Conservation (phyloP, 306 rosid species). For the Parietaria judaica region DNA sequence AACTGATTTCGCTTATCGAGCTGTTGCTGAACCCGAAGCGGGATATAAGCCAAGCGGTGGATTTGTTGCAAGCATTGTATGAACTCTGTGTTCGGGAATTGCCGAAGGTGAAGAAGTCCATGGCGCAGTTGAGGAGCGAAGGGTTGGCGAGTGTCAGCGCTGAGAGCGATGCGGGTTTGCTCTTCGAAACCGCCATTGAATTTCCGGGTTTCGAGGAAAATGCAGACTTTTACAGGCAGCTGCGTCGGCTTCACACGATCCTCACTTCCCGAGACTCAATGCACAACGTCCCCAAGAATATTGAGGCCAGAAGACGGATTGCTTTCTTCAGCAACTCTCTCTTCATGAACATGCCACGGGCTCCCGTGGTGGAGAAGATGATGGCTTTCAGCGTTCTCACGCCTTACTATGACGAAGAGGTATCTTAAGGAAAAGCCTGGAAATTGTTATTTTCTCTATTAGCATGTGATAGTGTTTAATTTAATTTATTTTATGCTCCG, state of each 20-base stretch:
- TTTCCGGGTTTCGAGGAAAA: constrained; percentile 53
- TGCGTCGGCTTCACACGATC: constrained; percentile 68
- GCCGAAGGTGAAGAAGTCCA: constrained; percentile 46
- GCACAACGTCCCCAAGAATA: constrained; percentile 72
- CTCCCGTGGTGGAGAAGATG: constrained; percentile 81
- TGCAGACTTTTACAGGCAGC: constrained; percentile 42
- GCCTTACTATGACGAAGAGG: constrained; percentile 91
- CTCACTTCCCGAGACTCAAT: constrained; percentile 82
- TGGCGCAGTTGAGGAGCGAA: constrained; percentile 34
- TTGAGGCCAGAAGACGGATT: constrained; percentile 73
- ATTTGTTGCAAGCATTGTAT: constrained; percentile 75
- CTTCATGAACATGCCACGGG: constrained; percentile 96
- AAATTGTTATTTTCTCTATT: too few relatives aligned
- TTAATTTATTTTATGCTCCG: too few relatives aligned
- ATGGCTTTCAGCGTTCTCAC: constrained; percentile 84
- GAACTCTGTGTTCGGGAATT: constrained; percentile 66
- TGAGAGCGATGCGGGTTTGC: constrained; percentile 44
- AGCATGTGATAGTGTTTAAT: too few relatives aligned
- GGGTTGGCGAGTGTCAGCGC: constrained; percentile 46
- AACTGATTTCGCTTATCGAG: constrained; percentile 54
- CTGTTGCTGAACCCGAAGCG: constrained; percentile 40
- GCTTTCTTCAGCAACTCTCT: constrained; percentile 92
- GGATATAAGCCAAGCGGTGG: constrained; percentile 44
- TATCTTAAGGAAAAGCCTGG: not conserved
- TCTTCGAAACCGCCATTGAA: constrained; percentile 57